A percentile compares a stretch with the other conserved stretches of the same genome.
Conservation (phyloP, 2,329 filamentous ascomycete genomes). For the Pyricularia sp. region DNA sequence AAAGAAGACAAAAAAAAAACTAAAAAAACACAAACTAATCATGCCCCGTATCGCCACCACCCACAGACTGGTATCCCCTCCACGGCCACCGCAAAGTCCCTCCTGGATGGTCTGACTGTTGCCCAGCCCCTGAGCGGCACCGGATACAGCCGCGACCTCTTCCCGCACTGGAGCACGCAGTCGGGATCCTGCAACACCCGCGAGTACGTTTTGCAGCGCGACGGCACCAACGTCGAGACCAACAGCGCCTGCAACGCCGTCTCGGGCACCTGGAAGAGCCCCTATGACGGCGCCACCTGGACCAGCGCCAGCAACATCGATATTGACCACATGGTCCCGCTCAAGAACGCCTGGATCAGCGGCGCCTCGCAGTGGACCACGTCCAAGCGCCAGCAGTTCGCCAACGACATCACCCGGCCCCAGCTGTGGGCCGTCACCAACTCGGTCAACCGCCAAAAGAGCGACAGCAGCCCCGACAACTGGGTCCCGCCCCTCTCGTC, state of each 20-base stretch:
- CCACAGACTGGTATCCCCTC: constrained; percentile 52
- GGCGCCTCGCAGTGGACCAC: constrained; percentile 67
- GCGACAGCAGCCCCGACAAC: constrained; percentile 62
- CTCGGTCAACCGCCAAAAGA: constrained; percentile 63
- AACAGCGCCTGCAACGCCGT: constrained; percentile 51
- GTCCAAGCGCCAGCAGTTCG: constrained; percentile 55
- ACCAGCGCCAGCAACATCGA: constrained; percentile 60
- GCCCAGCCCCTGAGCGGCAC: constrained; percentile 40
- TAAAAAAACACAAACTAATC: background rate
- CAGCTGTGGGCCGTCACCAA: constrained; percentile 75
- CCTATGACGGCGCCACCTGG: constrained; percentile 68
- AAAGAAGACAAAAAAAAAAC: too few relatives aligned
- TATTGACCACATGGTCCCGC: constrained; percentile 75
- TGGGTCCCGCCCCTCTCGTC: constrained; percentile 64
- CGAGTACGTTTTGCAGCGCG: constrained; percentile 64
- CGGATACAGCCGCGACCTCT: constrained; percentile 56
- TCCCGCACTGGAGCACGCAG: constrained; percentile 63
- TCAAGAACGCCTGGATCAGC: constrained; percentile 73
- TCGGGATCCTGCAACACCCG: constrained; percentile 60
- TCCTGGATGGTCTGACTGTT: constrained; percentile 51
- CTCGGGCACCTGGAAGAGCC: constrained; percentile 59
- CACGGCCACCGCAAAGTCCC: constrained; percentile 42
- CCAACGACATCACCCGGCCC: constrained; percentile 67
- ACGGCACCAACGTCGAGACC: constrained; percentile 55
- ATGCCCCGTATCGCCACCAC: background rate